Base-by-base conservation (phyloP, 805 yeast genomes). In the Metschnikowia lunata region DNA sequence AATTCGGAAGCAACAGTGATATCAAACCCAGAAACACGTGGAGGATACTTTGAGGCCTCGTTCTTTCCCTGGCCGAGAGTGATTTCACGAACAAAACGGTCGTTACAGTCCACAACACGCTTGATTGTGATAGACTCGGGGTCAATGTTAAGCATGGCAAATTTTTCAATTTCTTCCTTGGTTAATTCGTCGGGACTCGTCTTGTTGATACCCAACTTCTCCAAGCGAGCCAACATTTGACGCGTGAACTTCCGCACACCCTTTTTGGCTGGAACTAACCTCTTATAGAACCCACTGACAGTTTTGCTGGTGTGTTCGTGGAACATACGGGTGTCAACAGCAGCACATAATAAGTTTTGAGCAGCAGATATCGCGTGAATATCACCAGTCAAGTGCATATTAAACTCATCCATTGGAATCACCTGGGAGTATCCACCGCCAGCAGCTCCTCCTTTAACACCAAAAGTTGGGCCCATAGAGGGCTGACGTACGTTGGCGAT, bases 341-440 rank as follows among this genome's bases (percentile, higher is more conserved):
- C 98, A 39, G 98, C 97, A 48, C 97, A 96, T 50, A 91, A 75
- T 60, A 91, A 74, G 72, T 91, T 91, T 56, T 88, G 90, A 30
- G 98, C 98, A 47, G 89, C 89, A 40, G 89, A 82, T 48, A 91
- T 89, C 37, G 98, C 98, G 67, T 91, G 98, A 54, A 91, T 91
- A 64, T 91, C 99, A 62, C 98, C 98, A 40, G 98, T 91, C 54
- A 91, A 75, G 64, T 91, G 98, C 87, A 93, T 80, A 72, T 93
- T 91, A 75, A 91, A 91, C 69, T 91, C 97, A 67, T 91, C 99
- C 97, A 91, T 91, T 41, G 98, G 98, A 57, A 91, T 90, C 37
- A 91, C 98, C 70, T 91, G 98, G 2, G 98, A 79, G 67, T 89
- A 91, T 38, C 98, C 98, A 62, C 98, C 99, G 57, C 99, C 99